Evolutionary conservation across 176 grass and related monocot species (phyloP).

Genomic region (Typha latifolia): DNA sequence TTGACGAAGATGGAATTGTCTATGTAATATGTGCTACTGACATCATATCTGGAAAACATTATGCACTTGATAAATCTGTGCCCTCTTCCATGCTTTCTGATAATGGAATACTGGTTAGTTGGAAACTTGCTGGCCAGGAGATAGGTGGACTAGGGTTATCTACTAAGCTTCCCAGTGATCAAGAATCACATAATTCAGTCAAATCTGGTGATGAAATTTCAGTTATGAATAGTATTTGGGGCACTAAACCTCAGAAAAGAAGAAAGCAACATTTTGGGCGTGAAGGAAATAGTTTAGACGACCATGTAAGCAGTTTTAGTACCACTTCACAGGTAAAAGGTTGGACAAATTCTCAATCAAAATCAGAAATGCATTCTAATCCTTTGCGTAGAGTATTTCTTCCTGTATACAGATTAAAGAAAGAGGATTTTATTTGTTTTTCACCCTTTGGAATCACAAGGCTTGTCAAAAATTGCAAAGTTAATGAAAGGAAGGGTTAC

Average conservation of each 20-base stretch:
- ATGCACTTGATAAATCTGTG: conserved; percentile 19
- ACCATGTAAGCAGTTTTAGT: conserved; percentile 46
- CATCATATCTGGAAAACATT: conserved; percentile 49
- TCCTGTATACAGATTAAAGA: conserved; percentile 56
- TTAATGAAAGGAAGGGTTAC: conserved; percentile 28
- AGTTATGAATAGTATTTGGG: conserved; percentile 14
- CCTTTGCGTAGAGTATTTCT: conserved; percentile 55
- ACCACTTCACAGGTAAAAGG: conserved; percentile 31
- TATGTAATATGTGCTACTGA: conserved; percentile 65
- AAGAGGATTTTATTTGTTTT: conserved; percentile 47
- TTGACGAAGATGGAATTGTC: conserved; percentile 64
- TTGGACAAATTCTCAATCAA: conserved; percentile 13
- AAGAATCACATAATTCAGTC: conserved; percentile 19
- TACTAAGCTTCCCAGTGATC: conserved; percentile 22
- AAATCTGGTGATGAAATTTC: conserved; percentile 19
- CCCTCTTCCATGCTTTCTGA: conserved; percentile 27
- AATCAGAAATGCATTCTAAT: conserved; percentile 18
- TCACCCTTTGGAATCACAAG: conserved; percentile 82
- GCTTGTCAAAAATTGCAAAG: conserved; percentile 37
- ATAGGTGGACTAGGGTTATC: conserved; percentile 52
- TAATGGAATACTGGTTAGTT: conserved; percentile 42
- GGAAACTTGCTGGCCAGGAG: conserved; percentile 66
- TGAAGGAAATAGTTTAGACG: conserved; percentile 29
- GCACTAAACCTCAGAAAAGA: conserved; percentile 37
- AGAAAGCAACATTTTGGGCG: conserved; percentile 29